Evolutionary conservation across 2,329 filamentous ascomycete genomes (phyloP).

Genomic region (Diplodia scrobiculata): DNA sequence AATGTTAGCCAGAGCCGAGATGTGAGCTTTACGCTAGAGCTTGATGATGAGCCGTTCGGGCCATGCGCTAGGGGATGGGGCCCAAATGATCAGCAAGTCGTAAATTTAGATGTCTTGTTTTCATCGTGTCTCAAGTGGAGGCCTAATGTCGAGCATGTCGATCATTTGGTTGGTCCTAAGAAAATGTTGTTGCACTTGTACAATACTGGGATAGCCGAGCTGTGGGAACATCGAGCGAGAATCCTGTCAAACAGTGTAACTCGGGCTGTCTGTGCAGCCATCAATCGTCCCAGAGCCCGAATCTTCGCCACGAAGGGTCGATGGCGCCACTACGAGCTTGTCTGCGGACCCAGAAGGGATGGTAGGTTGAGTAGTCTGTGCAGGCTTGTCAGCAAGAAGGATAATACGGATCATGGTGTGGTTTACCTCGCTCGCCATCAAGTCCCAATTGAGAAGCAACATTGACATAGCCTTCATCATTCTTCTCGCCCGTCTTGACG

Average conservation of each 20-base stretch:
- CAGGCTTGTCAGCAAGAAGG: background rate
- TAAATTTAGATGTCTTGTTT: background rate
- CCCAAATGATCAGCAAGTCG: background rate
- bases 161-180: background rate
- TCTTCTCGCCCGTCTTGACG: slow-evolving; percentile 46
- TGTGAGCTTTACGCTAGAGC: background rate
- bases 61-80: background rate
- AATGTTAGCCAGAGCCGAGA: background rate
- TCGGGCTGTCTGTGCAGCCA: too few species aligned
- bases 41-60: background rate
- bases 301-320: background rate
- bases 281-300: background rate
- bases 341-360: slow-evolving; percentile 32
- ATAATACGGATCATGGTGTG: background rate
- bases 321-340: slow-evolving; percentile 27
- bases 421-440: slow-evolving; percentile 54
- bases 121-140: background rate
- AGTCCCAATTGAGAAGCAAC: slow-evolving; percentile 64
- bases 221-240: background rate
- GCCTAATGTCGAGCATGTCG: slow-evolving; percentile 2
- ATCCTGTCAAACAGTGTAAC: background rate
- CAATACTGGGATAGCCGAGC: background rate
- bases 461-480: slow-evolving; percentile 63
- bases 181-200: background rate
- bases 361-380: slow-evolving; percentile 33